phyloP scores from a whole-genome alignment of 441 rosid species.

The Manihot esculenta region DNA sequence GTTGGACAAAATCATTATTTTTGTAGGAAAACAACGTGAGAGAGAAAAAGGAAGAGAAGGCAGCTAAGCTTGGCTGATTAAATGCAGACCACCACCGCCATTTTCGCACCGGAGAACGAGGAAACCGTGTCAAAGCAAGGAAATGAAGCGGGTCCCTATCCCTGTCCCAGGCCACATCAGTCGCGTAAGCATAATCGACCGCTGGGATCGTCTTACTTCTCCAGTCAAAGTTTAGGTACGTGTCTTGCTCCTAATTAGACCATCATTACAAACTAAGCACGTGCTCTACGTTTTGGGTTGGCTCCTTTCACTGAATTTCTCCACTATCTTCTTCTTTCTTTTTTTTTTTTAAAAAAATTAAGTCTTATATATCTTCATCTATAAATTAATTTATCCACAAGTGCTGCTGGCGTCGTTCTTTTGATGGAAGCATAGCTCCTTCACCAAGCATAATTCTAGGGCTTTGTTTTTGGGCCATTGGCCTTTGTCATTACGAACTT shows the following conservation, averaged over 20 bases:
- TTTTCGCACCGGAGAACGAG: conserved; percentile 10
- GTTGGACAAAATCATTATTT: neutral
- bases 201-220: neutral
- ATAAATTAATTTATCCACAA: no score
- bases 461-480: no score
- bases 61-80: neutral
- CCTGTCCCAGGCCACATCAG: neutral
- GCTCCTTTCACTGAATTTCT: neutral
- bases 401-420: no score
- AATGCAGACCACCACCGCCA: neutral
- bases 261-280: neutral
- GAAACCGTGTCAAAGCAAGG: neutral
- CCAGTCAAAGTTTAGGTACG: neutral
- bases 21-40: neutral
- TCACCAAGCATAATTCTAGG: no score
- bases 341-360: no score
- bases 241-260: neutral
- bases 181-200: neutral
- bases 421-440: no score
- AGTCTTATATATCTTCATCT: no score
- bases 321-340: neutral
- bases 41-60: no score
- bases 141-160: neutral
- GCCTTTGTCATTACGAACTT: no score
- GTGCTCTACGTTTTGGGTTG: neutral